Base-by-base conservation (phyloP, 73 alveolate genomes). In the Stentor coeruleus region DNA sequence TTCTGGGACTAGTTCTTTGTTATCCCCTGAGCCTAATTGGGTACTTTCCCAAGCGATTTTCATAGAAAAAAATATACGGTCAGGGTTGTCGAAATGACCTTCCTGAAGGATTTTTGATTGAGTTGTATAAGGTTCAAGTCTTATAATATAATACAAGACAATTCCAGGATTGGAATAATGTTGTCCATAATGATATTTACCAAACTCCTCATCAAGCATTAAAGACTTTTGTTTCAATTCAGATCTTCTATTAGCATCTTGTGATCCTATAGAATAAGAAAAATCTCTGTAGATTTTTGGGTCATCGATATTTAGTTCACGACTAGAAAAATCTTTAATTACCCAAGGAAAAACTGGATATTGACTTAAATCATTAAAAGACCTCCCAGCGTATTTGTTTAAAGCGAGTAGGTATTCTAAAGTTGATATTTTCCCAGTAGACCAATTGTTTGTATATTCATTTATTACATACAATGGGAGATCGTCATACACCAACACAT, bases 1-100 rank as follows among this genome's bases (percentile, higher is more conserved):
- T 87, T 97, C 99, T 1, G 99, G 99, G 75, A 97, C 91, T 58
- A 96, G 83, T 84, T 97, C 99, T 88, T 98, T 92, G 3, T 93
- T 97, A 90, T 97, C 99, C 30, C 96, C 89, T 84, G 93, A 87
- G 85, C 93, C 96, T 39, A 88, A 88, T 0, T 88, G 84, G 0
- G 98, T 95, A 81, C 91, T 82, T 40, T 80, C 59, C 74, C 95
- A 88, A 3, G 99, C 92, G 26, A 82, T 91, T 41, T 89, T 87
- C 28, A 96, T 89, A 20, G 98, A 92, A 74, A 84, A 82, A 87
- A 97, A 97, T 30, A 91, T 74, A 39, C 99, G 88, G 82, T 97
- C 99, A 3, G 99, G 97, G 31, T 84, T 86, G 82, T 97, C 99
- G 42, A 93, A 89, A 66, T 89, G 91, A 31, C 95, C 92, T 15